Evolutionary conservation across 1,284 basidiomycete genomes (phyloP).

Genomic region (Puccinia hordei): DNA sequence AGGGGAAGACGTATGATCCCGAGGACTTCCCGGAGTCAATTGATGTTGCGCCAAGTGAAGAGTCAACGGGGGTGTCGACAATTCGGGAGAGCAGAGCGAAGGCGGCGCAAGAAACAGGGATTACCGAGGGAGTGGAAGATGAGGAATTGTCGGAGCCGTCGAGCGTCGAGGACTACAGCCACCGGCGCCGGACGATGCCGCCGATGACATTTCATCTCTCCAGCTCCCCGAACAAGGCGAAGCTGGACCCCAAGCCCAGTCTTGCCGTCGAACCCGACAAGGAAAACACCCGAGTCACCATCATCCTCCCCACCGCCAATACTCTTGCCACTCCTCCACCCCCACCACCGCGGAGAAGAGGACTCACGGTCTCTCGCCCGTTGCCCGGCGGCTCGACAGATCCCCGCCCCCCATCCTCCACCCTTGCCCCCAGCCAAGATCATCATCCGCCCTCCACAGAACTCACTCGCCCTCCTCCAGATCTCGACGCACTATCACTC

Average conservation of each 20-base stretch:
- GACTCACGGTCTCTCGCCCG: background rate
- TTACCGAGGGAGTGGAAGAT: background rate
- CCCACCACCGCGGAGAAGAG: constrained; percentile 24
- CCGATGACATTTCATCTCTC: constrained; percentile 25
- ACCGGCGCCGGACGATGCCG: constrained; percentile 34
- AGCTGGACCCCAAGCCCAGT: background rate
- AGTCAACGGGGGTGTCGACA: constrained; percentile 31
- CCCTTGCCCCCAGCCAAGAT: background rate
- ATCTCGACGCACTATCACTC: background rate
- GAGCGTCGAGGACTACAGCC: background rate
- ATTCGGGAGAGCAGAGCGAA: constrained; percentile 29
- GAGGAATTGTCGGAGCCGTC: background rate
- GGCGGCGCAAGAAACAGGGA: background rate
- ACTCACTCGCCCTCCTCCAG: background rate
- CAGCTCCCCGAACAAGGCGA: background rate
- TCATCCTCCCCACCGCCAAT: background rate
- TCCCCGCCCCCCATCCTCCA: background rate
- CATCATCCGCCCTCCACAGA: background rate
- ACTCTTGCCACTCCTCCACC: background rate
- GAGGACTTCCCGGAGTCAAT: constrained; percentile 39
- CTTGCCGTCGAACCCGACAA: background rate
- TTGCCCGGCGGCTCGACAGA: background rate
- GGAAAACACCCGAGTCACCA: background rate
- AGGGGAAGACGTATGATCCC: constrained; percentile 29
- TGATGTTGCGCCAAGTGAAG: constrained; percentile 42